Conservation (phyloP, 306 rosid species). For the Psophocarpus tetragonolobus region DNA sequence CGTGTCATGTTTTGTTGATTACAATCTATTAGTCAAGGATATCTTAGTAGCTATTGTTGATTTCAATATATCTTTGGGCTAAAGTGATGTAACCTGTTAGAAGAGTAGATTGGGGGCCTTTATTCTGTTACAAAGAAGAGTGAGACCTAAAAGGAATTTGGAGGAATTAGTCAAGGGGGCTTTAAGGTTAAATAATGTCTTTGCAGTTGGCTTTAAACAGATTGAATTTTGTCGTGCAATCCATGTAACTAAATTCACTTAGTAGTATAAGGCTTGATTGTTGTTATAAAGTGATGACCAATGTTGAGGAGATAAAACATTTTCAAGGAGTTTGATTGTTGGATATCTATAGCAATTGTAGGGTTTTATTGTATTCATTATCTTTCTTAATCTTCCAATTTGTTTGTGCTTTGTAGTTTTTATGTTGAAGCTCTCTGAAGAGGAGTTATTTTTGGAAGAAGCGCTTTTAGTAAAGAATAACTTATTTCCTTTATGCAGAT, state of each 20-base stretch:
- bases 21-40: not conserved
- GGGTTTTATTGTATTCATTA: conserved; percentile 2
- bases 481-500: conserved; percentile 58
- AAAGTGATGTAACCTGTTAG: not conserved
- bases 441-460: not conserved
- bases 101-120: no score
- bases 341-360: not conserved
- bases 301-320: not conserved
- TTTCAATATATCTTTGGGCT: not conserved
- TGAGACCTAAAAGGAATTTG: no score
- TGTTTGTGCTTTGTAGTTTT: conserved; percentile 22
- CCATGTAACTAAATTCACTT: no score
- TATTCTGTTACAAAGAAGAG: no score
- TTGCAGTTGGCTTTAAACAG: no score
- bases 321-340: conserved; percentile 10
- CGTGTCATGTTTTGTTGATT: not conserved
- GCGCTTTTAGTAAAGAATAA: not conserved
- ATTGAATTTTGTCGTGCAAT: no score
- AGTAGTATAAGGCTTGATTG: no score
- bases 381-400: not conserved
- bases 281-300: no score
- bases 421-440: not conserved
- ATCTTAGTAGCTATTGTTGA: not conserved
- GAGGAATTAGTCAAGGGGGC: no score
- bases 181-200: no score